Percentiles rank a stretch among this genome's conserved stretches.
Evolutionary conservation across 106 monocot genomes (phyloP).

Genomic region (Dactylorhiza incarnata): DNA sequence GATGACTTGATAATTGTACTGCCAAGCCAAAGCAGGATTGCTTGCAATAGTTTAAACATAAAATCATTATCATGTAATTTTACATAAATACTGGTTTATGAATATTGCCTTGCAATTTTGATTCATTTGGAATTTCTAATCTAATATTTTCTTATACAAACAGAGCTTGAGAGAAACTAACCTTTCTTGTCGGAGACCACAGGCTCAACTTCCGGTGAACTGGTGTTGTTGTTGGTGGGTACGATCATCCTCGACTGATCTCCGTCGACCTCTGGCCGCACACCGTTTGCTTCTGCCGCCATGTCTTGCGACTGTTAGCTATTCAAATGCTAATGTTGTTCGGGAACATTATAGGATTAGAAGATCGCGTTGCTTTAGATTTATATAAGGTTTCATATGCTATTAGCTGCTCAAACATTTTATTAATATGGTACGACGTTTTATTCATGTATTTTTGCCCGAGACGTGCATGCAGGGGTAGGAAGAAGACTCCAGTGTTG

Average conservation of each 20-base stretch:
- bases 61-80: neutral
- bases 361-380: neutral
- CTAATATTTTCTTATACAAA: neutral
- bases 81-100: neutral
- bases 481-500: neutral
- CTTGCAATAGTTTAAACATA: no score
- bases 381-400: neutral
- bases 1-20: no score
- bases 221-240: neutral
- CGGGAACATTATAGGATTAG: neutral
- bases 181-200: neutral
- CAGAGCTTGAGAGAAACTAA: neutral
- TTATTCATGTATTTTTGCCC: neutral
- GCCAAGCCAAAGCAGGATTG: no score
- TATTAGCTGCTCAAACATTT: neutral
- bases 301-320: neutral
- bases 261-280: neutral
- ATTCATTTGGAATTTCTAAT: neutral
- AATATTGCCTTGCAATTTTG: no score
- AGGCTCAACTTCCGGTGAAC: neutral
- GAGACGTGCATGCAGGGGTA: neutral
- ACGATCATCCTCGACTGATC: neutral
- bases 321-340: neutral
- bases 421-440: neutral
- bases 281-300: neutral